Percentiles rank a stretch among this genome's conserved stretches.
phyloP scores from a whole-genome alignment of 129 eudicot genomes.

The Pseudognaphalium luteoalbum region DNA sequence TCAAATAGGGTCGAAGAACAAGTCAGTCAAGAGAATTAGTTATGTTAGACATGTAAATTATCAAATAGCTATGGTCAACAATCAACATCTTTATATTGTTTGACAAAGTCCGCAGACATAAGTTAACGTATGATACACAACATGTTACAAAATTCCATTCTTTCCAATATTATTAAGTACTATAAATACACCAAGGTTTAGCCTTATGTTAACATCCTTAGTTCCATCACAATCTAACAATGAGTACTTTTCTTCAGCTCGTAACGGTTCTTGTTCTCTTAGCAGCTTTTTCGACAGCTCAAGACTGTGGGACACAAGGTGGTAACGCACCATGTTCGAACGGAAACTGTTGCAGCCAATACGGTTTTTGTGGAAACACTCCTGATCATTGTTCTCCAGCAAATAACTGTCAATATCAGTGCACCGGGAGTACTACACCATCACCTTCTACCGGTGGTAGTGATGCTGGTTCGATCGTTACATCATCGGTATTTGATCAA shows the following conservation, averaged over 20 bases:
- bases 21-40: not conserved
- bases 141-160: not conserved
- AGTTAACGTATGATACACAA: not conserved
- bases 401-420: conserved; percentile 54
- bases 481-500: conserved; percentile 34
- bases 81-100: not conserved
- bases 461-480: conserved; percentile 39
- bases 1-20: not conserved
- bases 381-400: conserved; percentile 32
- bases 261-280: conserved; percentile 17
- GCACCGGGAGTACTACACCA: conserved; percentile 29
- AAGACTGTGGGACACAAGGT: conserved; percentile 51
- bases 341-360: conserved; percentile 53
- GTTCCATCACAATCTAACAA: conserved; percentile 7
- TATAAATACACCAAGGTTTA: not conserved
- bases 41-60: not conserved
- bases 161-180: not conserved
- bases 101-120: not conserved
- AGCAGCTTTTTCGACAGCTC: conserved; percentile 28
- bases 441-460: conserved; percentile 14
- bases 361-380: conserved; percentile 55
- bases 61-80: not conserved
- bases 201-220: not conserved
- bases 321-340: conserved; percentile 47
- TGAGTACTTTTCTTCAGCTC: conserved; percentile 6